These are phyloP conservation scores for Verticillium tricorpus DNA, from an alignment of 2,329 filamentous ascomycete species.

Conservation along the genomic window DNA sequence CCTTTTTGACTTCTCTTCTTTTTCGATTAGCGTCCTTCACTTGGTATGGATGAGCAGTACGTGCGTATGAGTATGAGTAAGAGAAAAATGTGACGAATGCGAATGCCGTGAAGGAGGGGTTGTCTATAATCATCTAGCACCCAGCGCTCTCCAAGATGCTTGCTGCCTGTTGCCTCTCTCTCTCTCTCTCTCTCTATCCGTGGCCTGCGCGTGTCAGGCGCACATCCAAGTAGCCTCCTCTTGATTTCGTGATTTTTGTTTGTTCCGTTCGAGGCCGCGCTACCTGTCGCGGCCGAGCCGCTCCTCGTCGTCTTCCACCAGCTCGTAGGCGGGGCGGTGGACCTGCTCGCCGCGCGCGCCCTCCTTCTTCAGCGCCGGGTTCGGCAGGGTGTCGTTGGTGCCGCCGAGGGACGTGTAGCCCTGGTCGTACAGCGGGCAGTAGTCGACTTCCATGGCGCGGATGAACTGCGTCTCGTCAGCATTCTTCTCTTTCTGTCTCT, in stretches of 20 bases:
- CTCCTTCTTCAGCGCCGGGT: constrained; percentile 61
- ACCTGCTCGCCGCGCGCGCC: constrained; percentile 23
- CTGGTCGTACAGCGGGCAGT: constrained; percentile 80
- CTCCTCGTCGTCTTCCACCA: constrained; percentile 72
- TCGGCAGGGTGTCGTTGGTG: constrained; percentile 81
- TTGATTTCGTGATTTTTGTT: neutral
- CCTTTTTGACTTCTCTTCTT: neutral
- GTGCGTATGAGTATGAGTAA: neutral
- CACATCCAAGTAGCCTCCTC: neutral
- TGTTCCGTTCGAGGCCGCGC: neutral
- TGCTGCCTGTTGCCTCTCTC: neutral
- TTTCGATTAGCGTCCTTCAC: too few species aligned
- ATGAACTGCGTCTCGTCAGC: constrained; percentile 57
- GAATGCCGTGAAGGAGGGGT: neutral
- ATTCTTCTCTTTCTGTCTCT: neutral
- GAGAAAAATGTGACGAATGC: neutral
- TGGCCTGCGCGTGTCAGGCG: neutral
- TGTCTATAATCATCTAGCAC: neutral
- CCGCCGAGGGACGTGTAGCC: constrained; percentile 94
- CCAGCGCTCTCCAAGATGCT: neutral
- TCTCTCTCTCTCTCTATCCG: neutral
- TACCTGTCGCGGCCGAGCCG: constrained; percentile 66
- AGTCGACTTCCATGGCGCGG: constrained; percentile 71
- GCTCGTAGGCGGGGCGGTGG: constrained; percentile 71
- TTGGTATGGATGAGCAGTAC: too few species aligned